Base-by-base conservation (phyloP, 2,329 filamentous ascomycete genomes). In the Fusarium longipes region DNA sequence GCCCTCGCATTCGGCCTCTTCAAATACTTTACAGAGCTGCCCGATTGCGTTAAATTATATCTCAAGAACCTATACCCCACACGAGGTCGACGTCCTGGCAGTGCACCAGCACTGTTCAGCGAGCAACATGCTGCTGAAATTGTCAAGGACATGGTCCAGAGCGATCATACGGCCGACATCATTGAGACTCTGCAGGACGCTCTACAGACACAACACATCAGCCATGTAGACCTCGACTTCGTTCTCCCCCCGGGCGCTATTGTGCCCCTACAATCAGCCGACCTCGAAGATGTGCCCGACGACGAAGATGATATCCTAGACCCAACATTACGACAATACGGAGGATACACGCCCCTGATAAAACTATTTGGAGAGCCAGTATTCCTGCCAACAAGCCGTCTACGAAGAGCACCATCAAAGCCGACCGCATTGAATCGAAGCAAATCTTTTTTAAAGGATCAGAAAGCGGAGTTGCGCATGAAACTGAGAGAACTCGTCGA, bases 71-170 rank as follows among this genome's bases (percentile, higher is more conserved):
- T 82, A 35, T 88, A 87, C 68, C 84, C 85, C 35, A 82, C 83
- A 15, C 79, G 84, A 72, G 83, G 83, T 22, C 83, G 86, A 57
- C 83, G 87, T 49, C 88, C 90, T 7, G 87, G 87, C 38, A 90
- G 88, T 39, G 85, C 86, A 2, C 87, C 91, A 20, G 83, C 84
- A 40, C 84, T 97, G 60, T 98, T 98, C 78, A 88, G 91, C 65
- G 93, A 97, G 77, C 90, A 95, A 78, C 96, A 99, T 85, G 93
- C 95, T 20, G 96, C 94, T 40, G 92, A 97, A 73, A 81, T 99
- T 61, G 94, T 95, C 51, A 91, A 91, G 77, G 88, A 89, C 49
- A 96, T 98, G 90, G 86, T 89, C 65, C 90, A 87, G 80, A 90
- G 95, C 67, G 93, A 97, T 44, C 91, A 93, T 75, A 86, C 89